Evolutionary conservation across 768 basidiomycete genomes (phyloP), one percentile per base, ranked within the genome.

Genomic region (Suillus occidentalis): DNA sequence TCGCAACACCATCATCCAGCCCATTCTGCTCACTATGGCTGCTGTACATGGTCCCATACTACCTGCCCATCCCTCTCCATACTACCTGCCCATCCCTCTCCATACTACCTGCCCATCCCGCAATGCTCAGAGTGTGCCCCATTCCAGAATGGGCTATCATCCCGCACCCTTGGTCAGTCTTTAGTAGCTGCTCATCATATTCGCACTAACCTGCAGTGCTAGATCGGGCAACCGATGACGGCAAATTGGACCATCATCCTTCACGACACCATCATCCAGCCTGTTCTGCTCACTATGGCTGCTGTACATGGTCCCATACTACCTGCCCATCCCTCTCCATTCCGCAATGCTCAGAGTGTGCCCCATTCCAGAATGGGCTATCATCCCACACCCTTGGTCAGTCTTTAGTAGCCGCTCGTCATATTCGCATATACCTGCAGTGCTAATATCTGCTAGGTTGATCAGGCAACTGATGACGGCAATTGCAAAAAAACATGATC

Each of bases 61-160:
- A 12, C 56, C 76, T 10, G 61, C 62, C 22, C 73, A 76, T 39
- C 73, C 75, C 0, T 76, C 75, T 1, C n/a, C n/a, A n/a, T n/a
- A n/a, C n/a, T n/a, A n/a, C n/a, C n/a, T n/a, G n/a, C n/a, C 76
- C 75, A 0, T 76, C 66, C 61, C 73, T 20, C 72, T 70, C n/a
- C n/a, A n/a, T n/a, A n/a, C n/a, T n/a, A n/a, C n/a, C n/a, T n/a
- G n/a, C n/a, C n/a, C n/a, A n/a, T n/a, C n/a, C n/a, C n/a, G n/a
- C n/a, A n/a, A n/a, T n/a, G n/a, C n/a, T n/a, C n/a, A n/a, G n/a
- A n/a, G n/a, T n/a, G n/a, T n/a, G n/a, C n/a, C n/a, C n/a, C n/a
- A n/a, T n/a, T n/a, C n/a, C n/a, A n/a, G n/a, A n/a, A n/a, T n/a
- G n/a, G n/a, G n/a, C n/a, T n/a, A n/a, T n/a, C n/a, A n/a, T n/a